Evolutionary conservation across 305 asterid species (phyloP).

Genomic region (Plantago lanceolata): DNA sequence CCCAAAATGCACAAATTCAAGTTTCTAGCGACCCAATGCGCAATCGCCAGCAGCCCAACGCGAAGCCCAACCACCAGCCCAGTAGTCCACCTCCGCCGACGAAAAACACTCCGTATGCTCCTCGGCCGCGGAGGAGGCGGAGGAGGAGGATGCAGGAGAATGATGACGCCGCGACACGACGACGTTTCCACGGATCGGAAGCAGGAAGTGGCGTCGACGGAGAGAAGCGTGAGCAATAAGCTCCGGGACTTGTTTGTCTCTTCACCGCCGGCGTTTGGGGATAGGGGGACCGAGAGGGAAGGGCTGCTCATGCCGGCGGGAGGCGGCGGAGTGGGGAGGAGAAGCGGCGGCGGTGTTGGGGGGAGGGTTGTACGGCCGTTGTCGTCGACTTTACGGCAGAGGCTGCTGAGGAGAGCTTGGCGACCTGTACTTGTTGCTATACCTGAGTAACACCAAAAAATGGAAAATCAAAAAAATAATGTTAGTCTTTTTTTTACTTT

Average conservation of each 20-base stretch:
- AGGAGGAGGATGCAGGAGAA: slow-evolving; percentile 27
- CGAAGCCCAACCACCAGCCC: slow-evolving; percentile 85
- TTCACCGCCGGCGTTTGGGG: slow-evolving; percentile 67
- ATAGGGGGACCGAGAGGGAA: slow-evolving; percentile 41
- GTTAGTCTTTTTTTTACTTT: background rate
- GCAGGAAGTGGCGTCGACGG: slow-evolving; percentile 31
- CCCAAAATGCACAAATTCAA: slow-evolving; percentile 79
- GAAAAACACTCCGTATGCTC: slow-evolving; percentile 86
- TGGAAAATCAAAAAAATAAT: background rate
- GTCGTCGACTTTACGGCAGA: slow-evolving; percentile 73
- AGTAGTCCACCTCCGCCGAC: slow-evolving; percentile 80
- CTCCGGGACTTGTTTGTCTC: slow-evolving; percentile 76
- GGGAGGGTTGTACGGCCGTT: slow-evolving; percentile 53
- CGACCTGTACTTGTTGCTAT: slow-evolving; percentile 75
- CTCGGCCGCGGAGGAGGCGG: slow-evolving; percentile 52
- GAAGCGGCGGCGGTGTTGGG: slow-evolving; percentile 26
- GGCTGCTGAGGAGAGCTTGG: slow-evolving; percentile 76
- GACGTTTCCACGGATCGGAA: slow-evolving; percentile 41
- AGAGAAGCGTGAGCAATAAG: slow-evolving; percentile 57
- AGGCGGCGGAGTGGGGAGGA: slow-evolving; percentile 33
- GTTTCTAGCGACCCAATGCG: slow-evolving; percentile 83
- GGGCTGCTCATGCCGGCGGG: slow-evolving; percentile 34
- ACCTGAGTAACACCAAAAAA: slow-evolving; percentile 49
- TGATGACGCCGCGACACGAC: slow-evolving; percentile 37
- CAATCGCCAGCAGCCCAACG: slow-evolving; percentile 79